Evolutionary conservation across 257 asterid genomes (phyloP).

Genomic region (Penstemon davidsonii): DNA sequence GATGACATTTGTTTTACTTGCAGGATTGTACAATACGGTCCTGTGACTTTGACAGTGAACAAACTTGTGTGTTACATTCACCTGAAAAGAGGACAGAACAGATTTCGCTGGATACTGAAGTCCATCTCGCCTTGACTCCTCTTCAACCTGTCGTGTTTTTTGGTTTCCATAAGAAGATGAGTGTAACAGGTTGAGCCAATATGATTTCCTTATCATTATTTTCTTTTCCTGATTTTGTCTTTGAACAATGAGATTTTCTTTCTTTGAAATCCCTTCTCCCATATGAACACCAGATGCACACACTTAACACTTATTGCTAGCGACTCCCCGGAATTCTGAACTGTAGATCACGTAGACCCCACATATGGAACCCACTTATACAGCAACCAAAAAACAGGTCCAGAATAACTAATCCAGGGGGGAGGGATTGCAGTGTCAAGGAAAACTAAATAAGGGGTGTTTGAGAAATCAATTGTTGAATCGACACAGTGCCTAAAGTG

Average conservation of each 20-base stretch:
- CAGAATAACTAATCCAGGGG: no score
- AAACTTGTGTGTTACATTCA: constrained; percentile 94
- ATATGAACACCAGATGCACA: no score
- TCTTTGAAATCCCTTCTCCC: neutral
- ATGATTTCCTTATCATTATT: constrained; percentile 21
- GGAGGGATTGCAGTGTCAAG: no score
- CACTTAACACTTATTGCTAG: no score
- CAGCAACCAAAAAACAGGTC: no score
- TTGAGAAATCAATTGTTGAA: no score
- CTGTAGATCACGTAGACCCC: no score
- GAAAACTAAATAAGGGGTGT: no score
- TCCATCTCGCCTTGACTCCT: constrained; percentile 97
- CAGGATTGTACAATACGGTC: constrained; percentile 97
- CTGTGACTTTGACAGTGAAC: constrained; percentile 96
- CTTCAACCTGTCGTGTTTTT: constrained; percentile 97
- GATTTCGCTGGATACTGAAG: constrained; percentile 89
- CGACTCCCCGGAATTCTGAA: no score
- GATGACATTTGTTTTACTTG: constrained; percentile 30
- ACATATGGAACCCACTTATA: no score
- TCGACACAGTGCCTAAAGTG: no score
- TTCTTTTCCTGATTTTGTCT: neutral
- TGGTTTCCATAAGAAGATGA: constrained; percentile 96
- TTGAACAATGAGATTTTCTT: constrained; percentile 5
- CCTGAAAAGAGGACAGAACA: constrained; percentile 97
- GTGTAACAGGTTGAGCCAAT: constrained; percentile 78